Evolutionary conservation across 805 yeast species (phyloP), one percentile per base, ranked within the genome.

Genomic region (Ogataea minuta): DNA sequence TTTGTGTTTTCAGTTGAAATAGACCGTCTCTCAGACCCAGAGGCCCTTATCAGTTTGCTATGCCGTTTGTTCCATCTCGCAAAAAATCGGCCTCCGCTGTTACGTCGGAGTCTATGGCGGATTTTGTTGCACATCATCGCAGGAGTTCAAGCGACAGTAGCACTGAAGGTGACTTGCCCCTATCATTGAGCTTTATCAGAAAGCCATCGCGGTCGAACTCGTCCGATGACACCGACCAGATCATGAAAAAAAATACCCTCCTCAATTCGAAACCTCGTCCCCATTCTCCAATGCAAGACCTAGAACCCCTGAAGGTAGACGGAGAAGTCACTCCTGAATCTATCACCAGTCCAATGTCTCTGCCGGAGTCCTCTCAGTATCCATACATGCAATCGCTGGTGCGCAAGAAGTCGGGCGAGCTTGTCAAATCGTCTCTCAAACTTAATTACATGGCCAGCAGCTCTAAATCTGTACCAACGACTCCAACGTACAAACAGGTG

Each of bases 321-420:
- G 20, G 31, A 5, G 39, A 33, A 6, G n/a, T 36, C 8, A 23
- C 43, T 9, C 29, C 34, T 9, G 49, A 42, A 5, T 25, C 36
- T 5, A 14, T 42, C 12, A 29, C 23, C 11, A 40, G 45, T 23
- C 46, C 46, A 3, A 31, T 33, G 25, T 39, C 49, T 5, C 36
- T 37, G 5, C 44, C 45, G 5, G 49, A 41, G 11, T 28, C 44
- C 12, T 14, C 39, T 10, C 23, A 25, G 8, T 41, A 23, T n/a
- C 23, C 56, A 9, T 54, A 50, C 36, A 37, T 45, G 28, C 59
- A 49, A 39, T 67, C 69, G 3, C 62, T 85, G 38, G 75, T 87
- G 3, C 78, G 95, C 34, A 90, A 89, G 60, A 89, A 89, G 60
- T 77, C 88, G 1, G 96, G 95, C n/a, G 96, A 88, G 56, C 66